Percentiles rank a stretch among this genome's conserved stretches.
These are phyloP conservation scores for Claviceps sp. DNA, from an alignment of 2,329 filamentous ascomycete species.

Conservation along the genomic window DNA sequence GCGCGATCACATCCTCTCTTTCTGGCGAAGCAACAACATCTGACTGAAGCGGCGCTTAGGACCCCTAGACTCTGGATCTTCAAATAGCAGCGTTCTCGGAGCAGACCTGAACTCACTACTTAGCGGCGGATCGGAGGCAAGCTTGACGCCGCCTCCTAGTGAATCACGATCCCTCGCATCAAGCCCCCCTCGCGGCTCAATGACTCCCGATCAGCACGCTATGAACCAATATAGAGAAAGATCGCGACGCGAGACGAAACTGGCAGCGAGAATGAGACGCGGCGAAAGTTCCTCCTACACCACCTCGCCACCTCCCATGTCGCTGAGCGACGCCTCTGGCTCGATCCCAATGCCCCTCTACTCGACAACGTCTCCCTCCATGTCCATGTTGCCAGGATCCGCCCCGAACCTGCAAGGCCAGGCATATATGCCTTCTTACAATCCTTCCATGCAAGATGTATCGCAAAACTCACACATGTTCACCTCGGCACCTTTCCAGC, in stretches of 20 bases:
- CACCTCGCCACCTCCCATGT: constrained; percentile 23
- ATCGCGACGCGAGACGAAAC: constrained; percentile 44
- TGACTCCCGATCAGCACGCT: constrained; percentile 48
- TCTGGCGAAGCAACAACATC: not conserved
- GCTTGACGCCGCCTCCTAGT: constrained; percentile 33
- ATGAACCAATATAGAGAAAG: constrained; percentile 48
- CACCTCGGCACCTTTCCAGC: constrained; percentile 18
- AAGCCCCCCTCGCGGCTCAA: constrained; percentile 40
- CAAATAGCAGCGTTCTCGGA: constrained; percentile 24
- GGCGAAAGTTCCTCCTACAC: constrained; percentile 33
- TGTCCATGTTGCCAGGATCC: constrained; percentile 38
- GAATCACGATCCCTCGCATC: constrained; percentile 40
- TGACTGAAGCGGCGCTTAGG: constrained; percentile 10
- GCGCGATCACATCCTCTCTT: constrained; percentile 3
- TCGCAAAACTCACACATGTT: constrained; percentile 24
- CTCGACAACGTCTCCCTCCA: constrained; percentile 32
- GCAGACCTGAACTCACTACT: constrained; percentile 34
- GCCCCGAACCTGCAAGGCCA: constrained; percentile 27
- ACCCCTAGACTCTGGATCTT: constrained; percentile 21
- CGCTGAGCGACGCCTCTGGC: constrained; percentile 26
- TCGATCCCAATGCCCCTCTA: constrained; percentile 35
- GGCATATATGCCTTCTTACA: constrained; percentile 37
- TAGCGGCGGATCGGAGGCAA: constrained; percentile 30
- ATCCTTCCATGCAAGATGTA: constrained; percentile 31
- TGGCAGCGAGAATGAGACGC: constrained; percentile 35